Base-by-base conservation (phyloP, 768 basidiomycete genomes). In the Amanita rimosa region DNA sequence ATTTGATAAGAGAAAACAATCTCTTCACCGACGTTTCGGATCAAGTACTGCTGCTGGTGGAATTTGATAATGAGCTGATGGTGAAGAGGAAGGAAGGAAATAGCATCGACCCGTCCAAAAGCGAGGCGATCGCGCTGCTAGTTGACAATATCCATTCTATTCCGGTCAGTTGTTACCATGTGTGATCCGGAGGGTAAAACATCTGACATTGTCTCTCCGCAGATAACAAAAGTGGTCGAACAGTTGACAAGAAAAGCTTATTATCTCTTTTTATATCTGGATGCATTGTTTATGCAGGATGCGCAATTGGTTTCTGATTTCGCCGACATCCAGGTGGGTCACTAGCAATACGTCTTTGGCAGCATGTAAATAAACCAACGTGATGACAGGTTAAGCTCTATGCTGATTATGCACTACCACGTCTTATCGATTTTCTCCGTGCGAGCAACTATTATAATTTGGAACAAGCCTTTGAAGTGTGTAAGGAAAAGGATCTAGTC, bases 141-240 rank as follows among this genome's bases (percentile, higher is more conserved):
- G 93, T 97, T 13, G 83, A 97, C 54, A 91, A 98, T 58, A 87
- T 88, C 0, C 89, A 98, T 60, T 95, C 95, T 11, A 97, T 99
- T 59, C 92, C 94, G 3, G 95, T 93, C 49, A 53, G 81, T 7
- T 21, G 21, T 29, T 24, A n/a, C 33, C 17, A 34, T 6, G 16
- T 21, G 8, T 33, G 33, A 39, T 9, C 37, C 16, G 14, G 19
- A 33, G 14, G 16, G 43, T 35, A 19, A 24, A 33, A 14, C 21
- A 6, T 14, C 38, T 7, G 17, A 26, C 31, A 13, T n/a, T 49
- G 35, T 14, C 8, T 29, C 16, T 27, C 35, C 35, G 4, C 56
- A 97, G 95, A 84, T 91, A 36, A 75, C 77, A 10, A 75, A 89
- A 21, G 95, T 98, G 0, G 89, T 98, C 7, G 77, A 84, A 48